Base-by-base conservation (phyloP, 2,329 filamentous ascomycete species). In the Alternaria panax region DNA sequence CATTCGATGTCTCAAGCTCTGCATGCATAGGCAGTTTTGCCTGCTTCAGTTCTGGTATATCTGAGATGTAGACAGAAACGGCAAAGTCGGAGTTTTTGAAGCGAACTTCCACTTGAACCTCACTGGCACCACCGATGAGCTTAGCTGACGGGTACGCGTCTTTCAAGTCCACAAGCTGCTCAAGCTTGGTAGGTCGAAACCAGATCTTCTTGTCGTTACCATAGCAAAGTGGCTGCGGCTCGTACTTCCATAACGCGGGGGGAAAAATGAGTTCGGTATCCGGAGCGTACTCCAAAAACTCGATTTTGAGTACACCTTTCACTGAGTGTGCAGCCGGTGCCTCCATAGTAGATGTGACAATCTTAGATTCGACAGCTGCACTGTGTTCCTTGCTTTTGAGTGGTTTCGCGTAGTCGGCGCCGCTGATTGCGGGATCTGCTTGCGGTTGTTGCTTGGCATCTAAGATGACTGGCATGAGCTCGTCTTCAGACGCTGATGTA, bases 81-180 rank as follows among this genome's bases (percentile, higher is more conserved):
- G 91, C 89, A 73, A 97, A 98, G 68, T 92, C 87, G 78, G 96
- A 87, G 2, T 91, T 92, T 80, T 98, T 98, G 86, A 98, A 98
- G 76, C 96, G 96, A 78, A 96, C 91, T 78, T 98, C 94, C 55
- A 98, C 97, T 78, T 98, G 94, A 0, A 94, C 97, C 78, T 98
- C 94, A 12, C 92, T 96, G 73, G 93, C 96, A 61, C 94, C 94
- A 43, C 93, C 93, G 52, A 98, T 95, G 58, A 98, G 88, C 79
- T 98, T 98, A 6, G 93, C 92, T n/a, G 89, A 88, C 0, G 94
- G 94, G 64, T 92, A 90, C 0, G 87, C 88, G 68, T 85, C 87
- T 81, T 97, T 98, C 78, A 98, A 93, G 73, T 96, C 89, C 14
- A 97, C 83, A 9, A 98, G 83, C 73, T 98, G 93, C 22, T 91